These are phyloP conservation scores for Eustoma russellianum DNA, from an alignment of 257 asterid species.

Conservation along the genomic window DNA sequence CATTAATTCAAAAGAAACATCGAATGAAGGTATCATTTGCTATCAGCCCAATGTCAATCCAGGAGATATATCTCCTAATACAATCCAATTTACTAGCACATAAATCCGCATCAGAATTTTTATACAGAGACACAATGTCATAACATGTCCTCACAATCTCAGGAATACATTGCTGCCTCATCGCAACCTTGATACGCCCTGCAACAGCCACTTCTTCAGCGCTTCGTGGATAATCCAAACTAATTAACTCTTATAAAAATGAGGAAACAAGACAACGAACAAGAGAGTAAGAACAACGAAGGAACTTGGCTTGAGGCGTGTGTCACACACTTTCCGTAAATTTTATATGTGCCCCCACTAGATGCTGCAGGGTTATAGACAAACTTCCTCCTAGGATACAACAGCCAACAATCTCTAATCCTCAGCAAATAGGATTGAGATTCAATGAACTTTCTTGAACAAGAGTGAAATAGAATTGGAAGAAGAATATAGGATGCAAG, in stretches of 20 bases:
- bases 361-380: no score
- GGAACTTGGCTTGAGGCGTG: no score
- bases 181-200: slow-evolving; percentile 73
- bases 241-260: slow-evolving; percentile 82
- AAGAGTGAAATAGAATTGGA: no score
- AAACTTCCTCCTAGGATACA: no score
- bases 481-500: no score
- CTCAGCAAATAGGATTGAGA: no score
- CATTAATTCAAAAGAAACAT: slow-evolving; percentile 68
- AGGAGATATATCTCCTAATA: slow-evolving; percentile 58
- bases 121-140: slow-evolving; percentile 48
- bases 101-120: slow-evolving; percentile 56
- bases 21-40: slow-evolving; percentile 58
- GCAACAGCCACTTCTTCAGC: slow-evolving; percentile 57
- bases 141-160: slow-evolving; percentile 84
- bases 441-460: no score
- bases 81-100: slow-evolving; percentile 70
- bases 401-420: no score
- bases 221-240: slow-evolving; percentile 70
- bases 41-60: slow-evolving; percentile 89
- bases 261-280: no score
- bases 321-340: no score
- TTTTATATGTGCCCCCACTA: no score
- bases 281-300: no score
- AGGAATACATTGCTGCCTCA: slow-evolving; percentile 83